These are phyloP conservation scores for Mycena olivaceomarginata DNA, from an alignment of 768 basidiomycete genomes.

Conservation along the genomic window DNA sequence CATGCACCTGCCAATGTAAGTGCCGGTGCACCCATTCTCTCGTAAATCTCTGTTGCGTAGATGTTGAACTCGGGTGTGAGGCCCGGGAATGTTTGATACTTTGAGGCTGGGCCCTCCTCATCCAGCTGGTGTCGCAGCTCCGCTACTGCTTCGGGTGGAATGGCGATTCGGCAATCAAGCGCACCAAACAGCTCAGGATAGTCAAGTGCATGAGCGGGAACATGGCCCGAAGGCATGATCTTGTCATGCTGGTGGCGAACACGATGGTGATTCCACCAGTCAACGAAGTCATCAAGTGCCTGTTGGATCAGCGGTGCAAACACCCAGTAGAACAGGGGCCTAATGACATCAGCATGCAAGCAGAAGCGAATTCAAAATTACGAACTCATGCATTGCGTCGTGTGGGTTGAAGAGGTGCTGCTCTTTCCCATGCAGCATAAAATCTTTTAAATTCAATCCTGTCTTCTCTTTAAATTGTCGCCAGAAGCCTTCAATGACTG, in stretches of 20 bases:
- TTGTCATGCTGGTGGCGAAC: conserved; percentile 45
- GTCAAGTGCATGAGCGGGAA: conserved; percentile 30
- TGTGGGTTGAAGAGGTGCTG: conserved; percentile 36
- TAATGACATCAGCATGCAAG: background rate
- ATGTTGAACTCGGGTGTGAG: conserved; percentile 28
- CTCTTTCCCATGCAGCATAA: conserved; percentile 33
- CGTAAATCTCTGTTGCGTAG: background rate
- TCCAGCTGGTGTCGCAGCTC: conserved; percentile 24
- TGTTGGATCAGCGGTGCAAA: conserved; percentile 21
- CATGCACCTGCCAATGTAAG: conserved; percentile 11
- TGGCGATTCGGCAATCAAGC: conserved; percentile 36
- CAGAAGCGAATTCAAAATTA: background rate
- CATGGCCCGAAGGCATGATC: conserved; percentile 46
- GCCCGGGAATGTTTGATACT: conserved; percentile 20
- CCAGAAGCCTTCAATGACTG: conserved; percentile 45
- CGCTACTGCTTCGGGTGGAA: conserved; percentile 34
- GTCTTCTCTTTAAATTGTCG: conserved; percentile 39
- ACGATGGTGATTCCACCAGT: conserved; percentile 48
- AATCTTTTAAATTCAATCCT: conserved; percentile 43
- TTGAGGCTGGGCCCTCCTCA: conserved; percentile 3
- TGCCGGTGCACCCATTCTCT: conserved; percentile 11
- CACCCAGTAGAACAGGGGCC: conserved; percentile 29
- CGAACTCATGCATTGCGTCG: conserved; percentile 20
- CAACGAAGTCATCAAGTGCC: conserved; percentile 38
- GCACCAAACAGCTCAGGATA: conserved; percentile 30